Evolutionary conservation across 352 stramenopile genomes (phyloP).

Genomic region (Globisporangium emineosum): DNA sequence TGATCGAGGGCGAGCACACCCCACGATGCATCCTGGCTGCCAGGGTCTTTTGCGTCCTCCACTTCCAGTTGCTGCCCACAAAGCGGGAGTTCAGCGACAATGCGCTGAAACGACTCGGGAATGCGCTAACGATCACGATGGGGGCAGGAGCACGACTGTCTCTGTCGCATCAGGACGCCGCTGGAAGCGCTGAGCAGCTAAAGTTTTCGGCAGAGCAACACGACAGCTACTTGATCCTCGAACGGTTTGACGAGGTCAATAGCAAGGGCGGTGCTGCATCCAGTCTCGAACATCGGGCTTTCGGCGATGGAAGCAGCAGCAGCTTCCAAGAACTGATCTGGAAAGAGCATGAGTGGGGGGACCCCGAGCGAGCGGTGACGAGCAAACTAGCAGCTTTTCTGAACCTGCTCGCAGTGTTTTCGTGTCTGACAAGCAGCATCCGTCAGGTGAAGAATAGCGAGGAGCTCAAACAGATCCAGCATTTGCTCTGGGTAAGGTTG

Average conservation of each 20-base stretch:
- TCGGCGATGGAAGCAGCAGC: background rate
- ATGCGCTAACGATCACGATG: constrained; percentile 15
- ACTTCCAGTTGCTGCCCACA: constrained; percentile 14
- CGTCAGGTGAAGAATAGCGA: constrained; percentile 13
- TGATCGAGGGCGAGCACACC: background rate
- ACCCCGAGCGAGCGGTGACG: background rate
- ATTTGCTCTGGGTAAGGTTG: constrained; percentile 9
- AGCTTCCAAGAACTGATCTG: constrained; percentile 10
- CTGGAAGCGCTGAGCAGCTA: background rate
- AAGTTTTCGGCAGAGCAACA: constrained; percentile 14
- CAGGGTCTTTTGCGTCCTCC: constrained; percentile 10
- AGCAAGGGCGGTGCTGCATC: background rate
- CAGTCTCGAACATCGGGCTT: background rate
- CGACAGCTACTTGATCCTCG: constrained; percentile 8
- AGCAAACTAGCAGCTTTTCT: constrained; percentile 14
- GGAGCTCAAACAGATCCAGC: constrained; percentile 18
- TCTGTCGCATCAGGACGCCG: background rate
- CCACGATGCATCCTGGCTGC: constrained; percentile 9
- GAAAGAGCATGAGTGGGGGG: constrained; percentile 11
- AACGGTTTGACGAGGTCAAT: background rate
- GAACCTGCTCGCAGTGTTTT: constrained; percentile 16
- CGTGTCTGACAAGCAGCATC: constrained; percentile 3
- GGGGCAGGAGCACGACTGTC: constrained; percentile 1
- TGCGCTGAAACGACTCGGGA: constrained; percentile 7
- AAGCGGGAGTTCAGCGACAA: background rate